phyloP scores from a whole-genome alignment of 2,329 filamentous ascomycete species.

The Septoria petroselini region DNA sequence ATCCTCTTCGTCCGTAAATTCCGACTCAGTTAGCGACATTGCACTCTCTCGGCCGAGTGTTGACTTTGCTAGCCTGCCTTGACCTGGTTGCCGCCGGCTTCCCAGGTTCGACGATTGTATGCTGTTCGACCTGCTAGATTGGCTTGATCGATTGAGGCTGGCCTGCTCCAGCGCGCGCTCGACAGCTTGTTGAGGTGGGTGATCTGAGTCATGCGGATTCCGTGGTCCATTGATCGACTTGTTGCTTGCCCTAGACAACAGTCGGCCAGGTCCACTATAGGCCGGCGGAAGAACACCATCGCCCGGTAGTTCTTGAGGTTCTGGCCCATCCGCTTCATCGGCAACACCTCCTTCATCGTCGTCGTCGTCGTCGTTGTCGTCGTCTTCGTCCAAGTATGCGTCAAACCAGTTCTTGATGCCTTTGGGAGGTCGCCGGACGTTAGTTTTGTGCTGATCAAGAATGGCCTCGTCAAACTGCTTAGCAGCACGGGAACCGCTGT shows the following conservation, averaged over 20 bases:
- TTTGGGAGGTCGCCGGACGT: constrained; percentile 48
- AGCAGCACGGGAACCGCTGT: constrained; percentile 10
- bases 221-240: constrained; percentile 16
- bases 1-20: constrained; percentile 21
- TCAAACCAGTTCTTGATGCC: constrained; percentile 54
- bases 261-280: constrained; percentile 16
- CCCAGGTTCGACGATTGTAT: constrained; percentile 26
- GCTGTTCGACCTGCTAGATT: constrained; percentile 23
- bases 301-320: constrained; percentile 27
- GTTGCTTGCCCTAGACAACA: constrained; percentile 14
- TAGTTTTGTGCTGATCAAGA: constrained; percentile 48
- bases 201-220: constrained; percentile 18
- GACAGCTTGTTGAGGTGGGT: background rate
- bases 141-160: constrained; percentile 7
- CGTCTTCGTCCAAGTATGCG: constrained; percentile 36
- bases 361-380: constrained; percentile 22
- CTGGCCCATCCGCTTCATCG: constrained; percentile 14
- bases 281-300: constrained; percentile 25
- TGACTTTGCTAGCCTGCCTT: constrained; percentile 9
- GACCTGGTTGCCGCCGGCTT: background rate
- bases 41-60: constrained; percentile 18
- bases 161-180: constrained; percentile 1
- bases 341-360: constrained; percentile 28
- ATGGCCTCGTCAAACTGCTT: constrained; percentile 38
- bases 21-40: constrained; percentile 21